Evolutionary conservation across 2,329 filamentous ascomycete genomes (phyloP).

Genomic region (Dryadomyces sulphureus): DNA sequence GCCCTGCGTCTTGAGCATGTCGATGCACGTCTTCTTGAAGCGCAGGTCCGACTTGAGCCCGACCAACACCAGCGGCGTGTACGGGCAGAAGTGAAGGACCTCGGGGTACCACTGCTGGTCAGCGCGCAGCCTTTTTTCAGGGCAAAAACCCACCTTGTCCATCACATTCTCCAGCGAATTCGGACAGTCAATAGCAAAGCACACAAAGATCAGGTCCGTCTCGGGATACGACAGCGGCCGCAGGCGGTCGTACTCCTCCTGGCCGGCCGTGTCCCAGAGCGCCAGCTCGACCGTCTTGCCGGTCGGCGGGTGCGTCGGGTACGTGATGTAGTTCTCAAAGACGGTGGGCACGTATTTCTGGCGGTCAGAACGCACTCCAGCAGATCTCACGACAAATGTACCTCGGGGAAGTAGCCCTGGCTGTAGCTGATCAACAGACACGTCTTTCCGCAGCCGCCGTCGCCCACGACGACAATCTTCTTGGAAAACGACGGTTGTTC

Average conservation of each 20-base stretch:
- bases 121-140: conserved; percentile 5
- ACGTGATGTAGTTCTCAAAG: conserved; percentile 99
- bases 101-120: conserved; percentile 85
- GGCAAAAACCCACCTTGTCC: conserved; percentile 61
- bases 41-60: conserved; percentile 95
- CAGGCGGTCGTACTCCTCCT: conserved; percentile 96
- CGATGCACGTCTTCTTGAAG: conserved; percentile 90
- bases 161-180: conserved; percentile 97
- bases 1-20: conserved; percentile 95
- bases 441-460: conserved; percentile 96
- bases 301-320: conserved; percentile 72
- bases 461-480: conserved; percentile 97
- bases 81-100: conserved; percentile 96
- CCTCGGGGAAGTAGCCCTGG: conserved; percentile 97
- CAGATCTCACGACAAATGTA: conserved; percentile 22
- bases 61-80: conserved; percentile 87
- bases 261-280: conserved; percentile 94
- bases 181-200: conserved; percentile 97
- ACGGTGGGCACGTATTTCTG: conserved; percentile 99
- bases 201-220: conserved; percentile 95
- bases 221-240: conserved; percentile 94
- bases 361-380: neutral
- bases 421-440: conserved; percentile 98
- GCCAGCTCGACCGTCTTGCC: conserved; percentile 95
- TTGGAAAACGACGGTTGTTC: conserved; percentile 91